Conservation (phyloP, 805 yeast species). For the Candida sphagnicola region DNA sequence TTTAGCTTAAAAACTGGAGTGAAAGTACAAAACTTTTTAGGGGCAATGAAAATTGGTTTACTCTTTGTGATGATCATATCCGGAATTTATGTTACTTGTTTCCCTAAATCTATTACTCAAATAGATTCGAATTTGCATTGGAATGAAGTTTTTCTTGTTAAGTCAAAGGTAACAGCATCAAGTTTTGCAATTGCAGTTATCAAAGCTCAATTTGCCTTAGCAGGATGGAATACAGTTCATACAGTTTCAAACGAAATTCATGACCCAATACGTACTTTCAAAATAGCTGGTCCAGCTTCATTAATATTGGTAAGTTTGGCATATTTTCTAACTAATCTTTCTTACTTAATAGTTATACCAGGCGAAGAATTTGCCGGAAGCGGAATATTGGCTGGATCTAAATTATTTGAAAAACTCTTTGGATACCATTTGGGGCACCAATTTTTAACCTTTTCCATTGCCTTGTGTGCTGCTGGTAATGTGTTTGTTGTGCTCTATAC, state of each 20-base stretch:
- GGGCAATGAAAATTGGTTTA: constrained; percentile 54
- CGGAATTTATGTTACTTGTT: constrained; percentile 52
- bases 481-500: constrained; percentile 59
- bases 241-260: constrained; percentile 58
- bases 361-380: constrained; percentile 49
- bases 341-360: constrained; percentile 53
- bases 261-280: constrained; percentile 54
- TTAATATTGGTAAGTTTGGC: constrained; percentile 44
- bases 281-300: constrained; percentile 58
- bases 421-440: constrained; percentile 52
- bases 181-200: constrained; percentile 53
- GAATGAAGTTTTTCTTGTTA: constrained; percentile 26
- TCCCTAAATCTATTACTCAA: constrained; percentile 45
- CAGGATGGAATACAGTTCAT: constrained; percentile 64
- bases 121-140: constrained; percentile 39
- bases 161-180: constrained; percentile 34
- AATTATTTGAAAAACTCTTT: constrained; percentile 52
- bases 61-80: constrained; percentile 52
- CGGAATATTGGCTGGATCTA: constrained; percentile 57
- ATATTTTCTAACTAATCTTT: constrained; percentile 49
- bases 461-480: constrained; percentile 60
- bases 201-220: constrained; percentile 54
- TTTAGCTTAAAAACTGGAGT: constrained; percentile 58
- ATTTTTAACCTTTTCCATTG: constrained; percentile 53
- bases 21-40: constrained; percentile 56